phyloP scores from a whole-genome alignment of 805 yeast genomes.

The Hanseniaspora pseudoguilliermondii region DNA sequence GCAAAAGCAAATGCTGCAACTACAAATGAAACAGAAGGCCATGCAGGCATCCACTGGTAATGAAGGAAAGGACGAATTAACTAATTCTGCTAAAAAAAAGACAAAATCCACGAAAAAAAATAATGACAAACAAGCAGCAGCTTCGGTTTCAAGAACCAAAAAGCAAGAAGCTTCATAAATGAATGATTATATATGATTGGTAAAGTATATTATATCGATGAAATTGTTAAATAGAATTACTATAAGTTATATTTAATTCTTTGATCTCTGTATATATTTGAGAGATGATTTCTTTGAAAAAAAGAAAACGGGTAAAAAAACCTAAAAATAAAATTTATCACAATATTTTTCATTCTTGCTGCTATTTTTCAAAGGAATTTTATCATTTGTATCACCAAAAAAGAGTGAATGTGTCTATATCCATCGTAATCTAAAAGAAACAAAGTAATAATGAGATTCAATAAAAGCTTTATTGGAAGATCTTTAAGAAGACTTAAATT shows the following conservation, averaged over 20 bases:
- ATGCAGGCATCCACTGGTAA: not conserved
- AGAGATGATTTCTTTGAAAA: too few relatives aligned
- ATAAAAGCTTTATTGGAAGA: not conserved
- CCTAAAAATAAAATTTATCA: too few relatives aligned
- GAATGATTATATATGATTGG: not conserved
- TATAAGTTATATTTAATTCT: too few relatives aligned
- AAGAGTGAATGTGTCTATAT: not conserved
- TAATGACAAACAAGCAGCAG: not conserved
- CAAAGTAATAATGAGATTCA: not conserved
- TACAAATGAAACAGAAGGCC: conserved; percentile 14
- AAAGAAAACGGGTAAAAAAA: too few relatives aligned
- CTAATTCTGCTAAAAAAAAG: not conserved
- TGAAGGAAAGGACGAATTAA: conserved; percentile 10
- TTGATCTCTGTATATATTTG: too few relatives aligned
- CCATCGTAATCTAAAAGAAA: not conserved
- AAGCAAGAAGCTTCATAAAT: conserved; percentile 1
- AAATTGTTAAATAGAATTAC: too few relatives aligned
- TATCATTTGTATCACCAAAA: not conserved
- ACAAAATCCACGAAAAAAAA: not conserved
- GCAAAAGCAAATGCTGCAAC: conserved; percentile 19
- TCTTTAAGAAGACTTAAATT: not conserved
- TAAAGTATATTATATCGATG: too few relatives aligned
- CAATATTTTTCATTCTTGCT: not conserved
- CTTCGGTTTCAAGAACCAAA: not conserved
- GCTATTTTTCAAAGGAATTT: not conserved